Evolutionary conservation across 1,284 basidiomycete species (phyloP).

Genomic region (Somion occarium): DNA sequence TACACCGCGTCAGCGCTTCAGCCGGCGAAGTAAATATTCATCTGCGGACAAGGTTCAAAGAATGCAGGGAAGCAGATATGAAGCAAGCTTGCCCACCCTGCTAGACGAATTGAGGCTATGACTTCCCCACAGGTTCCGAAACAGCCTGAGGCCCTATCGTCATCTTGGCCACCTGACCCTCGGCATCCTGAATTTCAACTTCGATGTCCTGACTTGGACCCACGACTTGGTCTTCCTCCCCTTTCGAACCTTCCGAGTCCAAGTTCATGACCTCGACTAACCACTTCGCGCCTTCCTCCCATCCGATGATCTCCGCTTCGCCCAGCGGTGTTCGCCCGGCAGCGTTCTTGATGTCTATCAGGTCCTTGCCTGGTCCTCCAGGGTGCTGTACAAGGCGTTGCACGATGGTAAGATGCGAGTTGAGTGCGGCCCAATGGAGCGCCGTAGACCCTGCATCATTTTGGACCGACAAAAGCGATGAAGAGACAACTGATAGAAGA

Average conservation of each 20-base stretch:
- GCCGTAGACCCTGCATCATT: constrained; percentile 76
- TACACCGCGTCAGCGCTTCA: too few species aligned
- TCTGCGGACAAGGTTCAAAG: too few species aligned
- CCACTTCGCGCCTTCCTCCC: constrained; percentile 79
- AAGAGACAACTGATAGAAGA: constrained; percentile 59
- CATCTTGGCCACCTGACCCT: constrained; percentile 59
- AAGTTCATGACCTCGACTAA: constrained; percentile 73
- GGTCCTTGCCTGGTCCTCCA: constrained; percentile 50
- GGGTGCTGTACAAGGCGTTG: constrained; percentile 62
- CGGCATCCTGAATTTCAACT: constrained; percentile 65
- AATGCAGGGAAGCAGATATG: too few species aligned
- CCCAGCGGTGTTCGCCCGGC: constrained; percentile 68
- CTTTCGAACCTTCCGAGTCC: constrained; percentile 39
- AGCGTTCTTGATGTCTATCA: constrained; percentile 71
- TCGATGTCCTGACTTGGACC: constrained; percentile 38
- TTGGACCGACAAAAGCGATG: constrained; percentile 50
- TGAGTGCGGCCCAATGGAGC: constrained; percentile 86
- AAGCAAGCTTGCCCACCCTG: too few species aligned
- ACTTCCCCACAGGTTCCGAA: neutral
- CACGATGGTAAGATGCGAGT: constrained; percentile 65
- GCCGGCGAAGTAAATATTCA: too few species aligned
- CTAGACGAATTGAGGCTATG: too few species aligned
- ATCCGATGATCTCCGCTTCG: constrained; percentile 71
- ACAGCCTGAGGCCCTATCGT: constrained; percentile 30
- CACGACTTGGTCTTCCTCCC: constrained; percentile 32